Conservation (phyloP, 2,329 filamentous ascomycete genomes). For the Ophiostoma triangulosporum region DNA sequence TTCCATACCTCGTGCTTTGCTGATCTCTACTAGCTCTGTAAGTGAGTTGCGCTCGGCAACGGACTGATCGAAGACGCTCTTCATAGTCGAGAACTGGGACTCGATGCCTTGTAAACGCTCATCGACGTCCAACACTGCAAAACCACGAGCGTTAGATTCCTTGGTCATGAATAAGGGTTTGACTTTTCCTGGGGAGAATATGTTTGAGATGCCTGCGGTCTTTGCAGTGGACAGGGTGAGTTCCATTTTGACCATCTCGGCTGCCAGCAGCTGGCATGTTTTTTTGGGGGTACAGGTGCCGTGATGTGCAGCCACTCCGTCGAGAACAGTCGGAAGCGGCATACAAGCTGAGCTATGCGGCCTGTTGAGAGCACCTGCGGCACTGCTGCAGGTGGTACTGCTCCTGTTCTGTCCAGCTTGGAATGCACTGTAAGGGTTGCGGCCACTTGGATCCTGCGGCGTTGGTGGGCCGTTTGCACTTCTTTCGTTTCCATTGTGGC, state of each 20-base stretch:
- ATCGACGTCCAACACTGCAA: constrained; percentile 67
- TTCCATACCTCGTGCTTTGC: constrained; percentile 56
- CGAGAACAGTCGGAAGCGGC: not conserved
- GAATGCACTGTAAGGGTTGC: not conserved
- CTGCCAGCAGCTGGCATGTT: not conserved
- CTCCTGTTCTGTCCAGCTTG: not conserved
- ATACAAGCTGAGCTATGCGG: not conserved
- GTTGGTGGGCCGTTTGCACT: not conserved
- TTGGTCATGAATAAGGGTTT: constrained; percentile 30
- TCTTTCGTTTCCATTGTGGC: not conserved
- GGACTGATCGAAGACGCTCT: constrained; percentile 57
- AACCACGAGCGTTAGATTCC: constrained; percentile 54
- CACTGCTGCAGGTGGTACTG: not conserved
- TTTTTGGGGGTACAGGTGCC: not conserved
- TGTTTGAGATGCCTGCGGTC: constrained; percentile 9
- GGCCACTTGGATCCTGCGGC: not conserved
- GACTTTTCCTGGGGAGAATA: constrained; percentile 29
- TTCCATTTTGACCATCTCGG: constrained; percentile 16
- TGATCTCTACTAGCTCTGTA: constrained; percentile 60
- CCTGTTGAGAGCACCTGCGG: not conserved
- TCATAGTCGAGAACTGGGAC: constrained; percentile 55
- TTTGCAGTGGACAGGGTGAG: constrained; percentile 21
- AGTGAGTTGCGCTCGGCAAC: constrained; percentile 53
- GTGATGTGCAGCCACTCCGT: not conserved
- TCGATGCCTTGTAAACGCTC: constrained; percentile 66